Evolutionary conservation across 2,329 filamentous ascomycete genomes (phyloP).

Genomic region (Microsporum ferrugineum): DNA sequence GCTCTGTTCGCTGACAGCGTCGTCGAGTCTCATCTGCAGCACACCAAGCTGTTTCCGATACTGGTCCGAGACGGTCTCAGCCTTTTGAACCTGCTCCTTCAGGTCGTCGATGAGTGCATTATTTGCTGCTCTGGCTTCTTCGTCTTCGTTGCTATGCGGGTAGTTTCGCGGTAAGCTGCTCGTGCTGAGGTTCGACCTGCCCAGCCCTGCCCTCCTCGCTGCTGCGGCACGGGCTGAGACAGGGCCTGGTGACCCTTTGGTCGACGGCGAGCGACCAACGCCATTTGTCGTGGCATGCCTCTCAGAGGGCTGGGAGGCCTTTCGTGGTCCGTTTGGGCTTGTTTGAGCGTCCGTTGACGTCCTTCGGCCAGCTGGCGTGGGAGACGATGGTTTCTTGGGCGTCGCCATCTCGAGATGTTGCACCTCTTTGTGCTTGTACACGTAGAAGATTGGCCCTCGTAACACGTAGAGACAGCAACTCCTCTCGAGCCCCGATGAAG

Average conservation of each 20-base stretch:
- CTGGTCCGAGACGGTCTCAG: slow-evolving; percentile 66
- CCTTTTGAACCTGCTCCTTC: slow-evolving; percentile 68
- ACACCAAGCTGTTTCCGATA: slow-evolving; percentile 76
- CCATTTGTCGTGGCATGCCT: slow-evolving; percentile 32
- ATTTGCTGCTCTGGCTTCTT: slow-evolving; percentile 68
- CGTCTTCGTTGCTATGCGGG: slow-evolving; percentile 42
- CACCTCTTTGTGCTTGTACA: background rate
- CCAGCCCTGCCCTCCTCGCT: slow-evolving; percentile 45
- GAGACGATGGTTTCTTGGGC: slow-evolving; percentile 7
- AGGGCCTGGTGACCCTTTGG: slow-evolving; percentile 43
- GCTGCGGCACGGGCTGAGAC: slow-evolving; percentile 60
- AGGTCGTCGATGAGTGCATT: slow-evolving; percentile 71
- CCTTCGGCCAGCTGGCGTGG: slow-evolving; percentile 8
- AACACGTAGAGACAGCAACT: background rate
- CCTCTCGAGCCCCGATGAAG: background rate
- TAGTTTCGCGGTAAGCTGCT: slow-evolving; percentile 35
- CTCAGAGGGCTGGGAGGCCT: slow-evolving; percentile 39
- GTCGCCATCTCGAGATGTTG: slow-evolving; percentile 7
- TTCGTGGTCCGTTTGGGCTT: slow-evolving; percentile 21
- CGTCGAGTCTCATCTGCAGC: slow-evolving; percentile 74
- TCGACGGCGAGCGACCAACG: slow-evolving; percentile 52
- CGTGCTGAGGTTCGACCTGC: slow-evolving; percentile 33
- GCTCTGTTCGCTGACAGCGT: slow-evolving; percentile 68
- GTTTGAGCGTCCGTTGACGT: slow-evolving; percentile 3
- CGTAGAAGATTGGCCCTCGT: background rate